Conservation (phyloP, 2,329 filamentous ascomycete species). For the Pleurostoma richardsiae region DNA sequence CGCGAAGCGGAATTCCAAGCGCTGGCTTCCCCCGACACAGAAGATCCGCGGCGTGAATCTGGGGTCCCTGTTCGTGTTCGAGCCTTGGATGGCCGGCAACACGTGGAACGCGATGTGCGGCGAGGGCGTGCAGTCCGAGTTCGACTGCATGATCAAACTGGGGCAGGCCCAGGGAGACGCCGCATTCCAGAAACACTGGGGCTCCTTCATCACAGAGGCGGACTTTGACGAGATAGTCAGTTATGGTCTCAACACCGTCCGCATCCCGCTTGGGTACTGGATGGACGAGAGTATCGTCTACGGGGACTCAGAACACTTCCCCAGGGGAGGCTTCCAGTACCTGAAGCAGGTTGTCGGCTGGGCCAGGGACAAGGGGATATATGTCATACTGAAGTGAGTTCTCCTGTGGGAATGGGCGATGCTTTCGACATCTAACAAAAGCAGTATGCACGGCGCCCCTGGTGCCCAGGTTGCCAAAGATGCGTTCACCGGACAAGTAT, state of each 20-base stretch:
- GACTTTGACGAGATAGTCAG: constrained; percentile 44
- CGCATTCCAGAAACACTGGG: constrained; percentile 46
- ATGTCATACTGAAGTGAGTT: constrained; percentile 42
- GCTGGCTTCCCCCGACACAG: not conserved
- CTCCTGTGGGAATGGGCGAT: too few relatives aligned
- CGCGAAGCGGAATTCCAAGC: not conserved
- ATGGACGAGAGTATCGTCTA: constrained; percentile 44
- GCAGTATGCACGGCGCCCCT: constrained; percentile 41
- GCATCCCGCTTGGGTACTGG: constrained; percentile 53
- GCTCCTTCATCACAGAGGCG: constrained; percentile 38
- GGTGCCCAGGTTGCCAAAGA: constrained; percentile 40
- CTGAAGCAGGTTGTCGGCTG: constrained; percentile 40
- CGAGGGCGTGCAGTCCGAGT: constrained; percentile 37
- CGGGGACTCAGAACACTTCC: constrained; percentile 41
- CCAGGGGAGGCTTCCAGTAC: constrained; percentile 38
- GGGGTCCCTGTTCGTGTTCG: constrained; percentile 44
- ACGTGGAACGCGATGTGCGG: constrained; percentile 46
- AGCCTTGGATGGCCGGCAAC: constrained; percentile 45
- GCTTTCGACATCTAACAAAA: not conserved
- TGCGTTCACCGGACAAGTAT: constrained; percentile 36
- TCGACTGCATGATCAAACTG: constrained; percentile 44
- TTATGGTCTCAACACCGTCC: constrained; percentile 47
- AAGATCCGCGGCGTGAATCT: constrained; percentile 53
- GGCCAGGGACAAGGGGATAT: constrained; percentile 42
- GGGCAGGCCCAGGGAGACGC: constrained; percentile 40